A percentile compares a stretch with the other conserved stretches of the same genome.
phyloP scores from a whole-genome alignment of 148 eudicot genomes.

The Camellia sinensis region DNA sequence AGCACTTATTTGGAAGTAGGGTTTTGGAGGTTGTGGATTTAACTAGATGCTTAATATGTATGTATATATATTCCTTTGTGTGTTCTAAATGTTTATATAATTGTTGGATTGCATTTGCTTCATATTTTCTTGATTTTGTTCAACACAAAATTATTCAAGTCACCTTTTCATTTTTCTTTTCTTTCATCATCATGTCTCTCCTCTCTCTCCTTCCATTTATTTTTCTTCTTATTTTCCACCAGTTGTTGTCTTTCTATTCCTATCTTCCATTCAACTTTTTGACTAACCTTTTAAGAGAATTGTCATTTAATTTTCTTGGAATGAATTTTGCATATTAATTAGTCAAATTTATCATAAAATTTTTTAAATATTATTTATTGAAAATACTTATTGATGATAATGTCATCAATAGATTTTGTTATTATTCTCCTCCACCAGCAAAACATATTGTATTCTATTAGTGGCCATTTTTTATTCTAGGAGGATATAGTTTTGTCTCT shows the following conservation, averaged over 20 bases:
- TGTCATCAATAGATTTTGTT: background rate
- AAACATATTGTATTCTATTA: background rate
- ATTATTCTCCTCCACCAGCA: constrained; percentile 9
- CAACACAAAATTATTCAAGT: background rate
- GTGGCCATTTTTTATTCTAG: background rate
- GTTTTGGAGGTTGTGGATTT: too few species aligned
- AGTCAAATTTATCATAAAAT: too few species aligned
- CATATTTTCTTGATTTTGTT: background rate
- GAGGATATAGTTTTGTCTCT: constrained; percentile 24
- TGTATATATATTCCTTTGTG: too few species aligned
- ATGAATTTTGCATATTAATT: background rate
- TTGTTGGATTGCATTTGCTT: background rate
- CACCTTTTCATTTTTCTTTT: background rate
- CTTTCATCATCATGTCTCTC: background rate
- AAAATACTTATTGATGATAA: constrained; percentile 11
- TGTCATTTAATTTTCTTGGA: background rate
- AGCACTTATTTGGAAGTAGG: too few species aligned
- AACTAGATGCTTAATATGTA: too few species aligned
- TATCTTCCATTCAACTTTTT: background rate
- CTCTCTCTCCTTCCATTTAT: background rate
- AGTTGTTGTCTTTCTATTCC: background rate
- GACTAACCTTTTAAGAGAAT: background rate
- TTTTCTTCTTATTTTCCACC: background rate
- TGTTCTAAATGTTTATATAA: too few species aligned
- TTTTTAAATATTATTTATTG: background rate